Conservation (phyloP, 495 filamentous ascomycete species). For the Trichoderma orchidacearum region DNA sequence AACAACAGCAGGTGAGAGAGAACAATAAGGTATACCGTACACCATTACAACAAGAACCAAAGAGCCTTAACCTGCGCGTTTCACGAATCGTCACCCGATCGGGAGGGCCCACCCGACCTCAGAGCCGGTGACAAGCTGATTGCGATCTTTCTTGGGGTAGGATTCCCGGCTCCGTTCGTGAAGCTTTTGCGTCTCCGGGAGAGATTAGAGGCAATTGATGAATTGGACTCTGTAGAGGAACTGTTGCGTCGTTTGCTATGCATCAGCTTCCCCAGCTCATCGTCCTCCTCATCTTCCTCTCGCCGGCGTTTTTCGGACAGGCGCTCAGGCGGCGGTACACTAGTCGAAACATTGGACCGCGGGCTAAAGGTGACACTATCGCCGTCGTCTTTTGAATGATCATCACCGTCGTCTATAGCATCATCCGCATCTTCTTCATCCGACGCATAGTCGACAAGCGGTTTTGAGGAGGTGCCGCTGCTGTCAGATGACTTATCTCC, state of each 20-base stretch:
- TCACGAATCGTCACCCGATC: slow-evolving; percentile 10
- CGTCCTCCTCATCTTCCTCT: slow-evolving; percentile 81
- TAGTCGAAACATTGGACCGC: slow-evolving; percentile 16
- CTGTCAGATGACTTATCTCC: slow-evolving; percentile 10
- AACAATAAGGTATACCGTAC: background rate
- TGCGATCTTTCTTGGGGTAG: slow-evolving; percentile 25
- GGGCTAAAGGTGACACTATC: slow-evolving; percentile 7
- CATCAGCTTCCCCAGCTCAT: slow-evolving; percentile 63
- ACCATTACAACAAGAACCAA: background rate
- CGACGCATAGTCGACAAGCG: slow-evolving; percentile 81
- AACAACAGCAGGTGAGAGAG: background rate
- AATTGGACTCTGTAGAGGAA: slow-evolving; percentile 17
- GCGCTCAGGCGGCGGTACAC: slow-evolving; percentile 49
- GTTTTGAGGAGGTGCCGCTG: slow-evolving; percentile 47
- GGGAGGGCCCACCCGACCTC: slow-evolving; percentile 14
- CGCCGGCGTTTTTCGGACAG: slow-evolving; percentile 84
- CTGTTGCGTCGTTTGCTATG: slow-evolving; percentile 54
- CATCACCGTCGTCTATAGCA: slow-evolving; percentile 20
- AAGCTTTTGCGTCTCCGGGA: slow-evolving; percentile 12
- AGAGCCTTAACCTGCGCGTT: background rate
- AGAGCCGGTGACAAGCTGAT: slow-evolving; percentile 27
- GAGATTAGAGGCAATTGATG: slow-evolving; percentile 3
- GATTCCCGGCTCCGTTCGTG: slow-evolving; percentile 4
- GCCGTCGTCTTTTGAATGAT: background rate
- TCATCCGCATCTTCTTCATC: slow-evolving; percentile 59